phyloP scores from a whole-genome alignment of 2,329 filamentous ascomycete species.

The Ophiostoma angusticollis region DNA sequence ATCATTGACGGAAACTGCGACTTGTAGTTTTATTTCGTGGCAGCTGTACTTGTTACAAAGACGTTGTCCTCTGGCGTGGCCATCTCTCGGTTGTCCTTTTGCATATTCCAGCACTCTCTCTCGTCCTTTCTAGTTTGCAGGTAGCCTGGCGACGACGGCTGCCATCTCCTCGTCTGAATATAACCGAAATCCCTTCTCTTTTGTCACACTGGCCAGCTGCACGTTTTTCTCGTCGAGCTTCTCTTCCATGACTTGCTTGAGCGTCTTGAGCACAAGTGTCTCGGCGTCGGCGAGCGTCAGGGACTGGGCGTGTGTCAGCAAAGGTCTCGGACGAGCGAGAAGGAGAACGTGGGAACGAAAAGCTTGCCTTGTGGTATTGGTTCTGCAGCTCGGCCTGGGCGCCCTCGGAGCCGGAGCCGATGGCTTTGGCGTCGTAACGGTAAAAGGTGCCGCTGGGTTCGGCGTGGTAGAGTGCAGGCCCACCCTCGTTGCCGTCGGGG shows the following conservation, averaged over 20 bases:
- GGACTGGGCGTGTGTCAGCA: constrained; percentile 39
- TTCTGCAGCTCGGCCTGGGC: constrained; percentile 97
- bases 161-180: constrained; percentile 98
- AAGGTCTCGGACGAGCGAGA: neutral
- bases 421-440: constrained; percentile 97
- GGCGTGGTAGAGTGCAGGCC: constrained; percentile 92
- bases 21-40: neutral
- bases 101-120: too few relatives aligned
- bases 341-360: neutral
- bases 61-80: too few relatives aligned
- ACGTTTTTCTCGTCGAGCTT: constrained; percentile 99
- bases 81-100: too few relatives aligned
- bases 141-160: constrained; percentile 72
- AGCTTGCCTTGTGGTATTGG: constrained; percentile 76
- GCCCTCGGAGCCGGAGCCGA: constrained; percentile 92
- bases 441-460: constrained; percentile 98
- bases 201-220: constrained; percentile 92
- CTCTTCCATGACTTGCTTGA: constrained; percentile 99
- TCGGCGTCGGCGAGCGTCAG: constrained; percentile 87
- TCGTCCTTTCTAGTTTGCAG: constrained; percentile 40
- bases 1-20: too few relatives aligned
- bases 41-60: constrained; percentile 3
- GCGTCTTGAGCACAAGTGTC: constrained; percentile 86
- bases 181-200: constrained; percentile 96
- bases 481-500: constrained; percentile 51